Base-by-base conservation (phyloP, 768 basidiomycete species). In the Leccinellum rugosiceps region DNA sequence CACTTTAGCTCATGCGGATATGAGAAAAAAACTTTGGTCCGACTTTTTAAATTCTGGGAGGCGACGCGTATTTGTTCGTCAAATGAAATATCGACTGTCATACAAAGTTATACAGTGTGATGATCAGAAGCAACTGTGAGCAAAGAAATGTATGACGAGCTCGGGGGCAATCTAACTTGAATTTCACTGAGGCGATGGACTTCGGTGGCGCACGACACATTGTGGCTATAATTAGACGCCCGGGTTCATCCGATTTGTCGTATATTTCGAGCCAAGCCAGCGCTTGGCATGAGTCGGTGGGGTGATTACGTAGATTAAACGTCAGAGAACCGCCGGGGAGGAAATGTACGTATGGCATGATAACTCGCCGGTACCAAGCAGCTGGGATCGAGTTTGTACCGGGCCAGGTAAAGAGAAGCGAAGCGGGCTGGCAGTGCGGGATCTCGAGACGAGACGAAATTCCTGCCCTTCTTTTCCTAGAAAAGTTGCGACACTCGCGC, bases 51-150 rank as follows among this genome's bases (percentile, higher is more conserved):
- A n/a, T n/a, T 32, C 11, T n/a, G 32, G 55, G 55, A 68, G 34
- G 57, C 66, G 65, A 57, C 63, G 63, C 63, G 62, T 68, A 61
- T 43, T 43, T 43, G 41, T 57, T 34, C 5, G 52, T 52, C 35
- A 34, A 28, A 23, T 31, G 41, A 15, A 62, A 32, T 8, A 44
- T 23, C 41, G 21, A 19, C 46, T 30, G 14, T 45, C 41, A n/a
- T 26, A 32, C 53, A 26, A 38, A 44, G 47, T 44, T 50, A 50
- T 8, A 28, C 43, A 31, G 45, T 47, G 41, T 41, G 58, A 65
- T 44, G 58, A 49, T 61, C 52, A 61, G 62, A 61, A 66, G 56
- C 60, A 53, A 52, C 21, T 6, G 14, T 43, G 38, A 34, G 19
- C 3, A 19, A 25, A 44, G 23, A 50, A 58, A 46, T 58, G 28